Base-by-base conservation (phyloP, 305 asterid species). In the Solanum hybrid region DNA sequence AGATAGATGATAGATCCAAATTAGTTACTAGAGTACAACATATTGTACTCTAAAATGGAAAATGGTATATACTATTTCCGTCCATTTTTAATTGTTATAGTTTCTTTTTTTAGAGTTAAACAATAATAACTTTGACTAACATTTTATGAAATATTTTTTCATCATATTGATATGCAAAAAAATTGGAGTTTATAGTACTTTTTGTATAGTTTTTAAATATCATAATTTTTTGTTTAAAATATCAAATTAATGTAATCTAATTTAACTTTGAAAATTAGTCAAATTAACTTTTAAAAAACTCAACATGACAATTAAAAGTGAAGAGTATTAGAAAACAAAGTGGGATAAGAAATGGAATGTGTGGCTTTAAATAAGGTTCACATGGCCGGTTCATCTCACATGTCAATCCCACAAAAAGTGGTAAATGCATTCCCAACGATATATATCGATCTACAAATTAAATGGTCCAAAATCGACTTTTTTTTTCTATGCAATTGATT, bases 311-410 rank as follows among this genome's bases (percentile, higher is more conserved):
- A 40, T 11, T 40, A 40, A 40, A 40, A 40, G 5, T 40, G 14
- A 3, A 38, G 5, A 37, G 1, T 0, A 37, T 37, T 0, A 37
- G 4, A 9, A 37, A 14, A 46, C 64, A 14, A 51, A 51, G 64
- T 16, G 64, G 10, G 60, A 38, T 32, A 80, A 27, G 37, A 42
- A 14, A 12, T 20, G 73, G 56, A 81, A 88, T 86, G 80, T 72
- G 91, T 16, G 32, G 29, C 56, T 79, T 89, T 81, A 86, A 86
- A 66, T n/a, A 89, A 87, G 66, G 75, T 20, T 89, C 91, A 89
- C 92, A 89, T 91, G 91, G 80, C 80, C 7, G 80, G 84, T 36
- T 60, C 10, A 73, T 82, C 75, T 66, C 90, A 89, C 89, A 81
- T 91, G 92, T 42, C 79, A 66, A 78, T 86, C 72, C 91, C 91